A percentile compares a stretch with the other conserved stretches of the same genome.
Conservation (phyloP, 1,139 yeast genomes). For the Magnusiomyces clavatus region DNA sequence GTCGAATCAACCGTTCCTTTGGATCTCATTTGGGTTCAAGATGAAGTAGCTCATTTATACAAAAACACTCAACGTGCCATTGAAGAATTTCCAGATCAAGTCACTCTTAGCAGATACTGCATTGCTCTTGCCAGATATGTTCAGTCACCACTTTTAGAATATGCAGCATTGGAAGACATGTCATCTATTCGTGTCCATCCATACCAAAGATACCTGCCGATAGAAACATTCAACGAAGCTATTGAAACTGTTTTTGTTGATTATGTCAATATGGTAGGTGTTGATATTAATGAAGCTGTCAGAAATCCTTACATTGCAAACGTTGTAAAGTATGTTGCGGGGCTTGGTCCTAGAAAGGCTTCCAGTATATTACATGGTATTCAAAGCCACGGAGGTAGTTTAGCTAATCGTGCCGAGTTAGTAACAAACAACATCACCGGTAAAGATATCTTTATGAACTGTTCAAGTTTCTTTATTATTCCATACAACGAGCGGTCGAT, state of each 20-base stretch:
- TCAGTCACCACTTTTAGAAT: conserved; percentile 86
- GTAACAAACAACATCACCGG: conserved; percentile 75
- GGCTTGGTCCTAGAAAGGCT: conserved; percentile 94
- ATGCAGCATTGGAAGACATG: conserved; percentile 71
- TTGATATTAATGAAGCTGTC: conserved; percentile 85
- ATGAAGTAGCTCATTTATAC: conserved; percentile 85
- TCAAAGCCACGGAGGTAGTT: conserved; percentile 62
- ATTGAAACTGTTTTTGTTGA: conserved; percentile 83
- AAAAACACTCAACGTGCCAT: conserved; percentile 74
- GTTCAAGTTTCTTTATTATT: conserved; percentile 82
- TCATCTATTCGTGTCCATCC: conserved; percentile 65
- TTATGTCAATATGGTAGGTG: conserved; percentile 83
- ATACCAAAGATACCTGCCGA: conserved; percentile 63
- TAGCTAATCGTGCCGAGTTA: conserved; percentile 65
- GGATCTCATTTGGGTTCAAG: conserved; percentile 74
- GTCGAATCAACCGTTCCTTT: conserved; percentile 39
- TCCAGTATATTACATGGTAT: conserved; percentile 78
- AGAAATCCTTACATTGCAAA: conserved; percentile 66
- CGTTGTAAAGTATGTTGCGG: conserved; percentile 70
- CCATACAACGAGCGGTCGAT: conserved; percentile 48
- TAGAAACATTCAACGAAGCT: conserved; percentile 57
- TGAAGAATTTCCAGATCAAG: conserved; percentile 79
- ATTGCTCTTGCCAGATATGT: conserved; percentile 84
- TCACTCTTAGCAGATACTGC: conserved; percentile 76
- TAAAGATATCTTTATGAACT: conserved; percentile 77